A percentile compares a stretch with the other conserved stretches of the same genome.
phyloP scores from a whole-genome alignment of 495 filamentous ascomycete species.

The Daldinia concentrica region DNA sequence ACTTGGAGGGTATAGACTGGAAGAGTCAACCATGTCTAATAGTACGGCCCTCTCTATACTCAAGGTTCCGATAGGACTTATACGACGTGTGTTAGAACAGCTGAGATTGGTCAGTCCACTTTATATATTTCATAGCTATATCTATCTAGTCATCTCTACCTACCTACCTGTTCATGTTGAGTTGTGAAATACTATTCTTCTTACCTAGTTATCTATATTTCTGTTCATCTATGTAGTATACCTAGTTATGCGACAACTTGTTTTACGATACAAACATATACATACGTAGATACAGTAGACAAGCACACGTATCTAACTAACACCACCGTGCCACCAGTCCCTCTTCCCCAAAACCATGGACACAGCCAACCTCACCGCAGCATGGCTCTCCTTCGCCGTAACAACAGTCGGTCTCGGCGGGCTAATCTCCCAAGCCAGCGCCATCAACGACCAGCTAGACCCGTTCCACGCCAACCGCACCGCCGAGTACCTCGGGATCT shows the following conservation, averaged over 20 bases:
- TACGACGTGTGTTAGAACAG: conserved; percentile 11
- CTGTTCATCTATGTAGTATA: neutral
- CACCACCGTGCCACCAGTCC: neutral
- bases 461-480: conserved; percentile 43
- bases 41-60: conserved; percentile 8
- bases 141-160: too few species aligned
- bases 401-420: conserved; percentile 47
- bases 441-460: conserved; percentile 45
- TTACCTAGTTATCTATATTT: neutral
- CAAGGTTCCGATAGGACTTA: conserved; percentile 10
- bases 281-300: too few species aligned
- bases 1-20: neutral
- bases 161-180: too few species aligned
- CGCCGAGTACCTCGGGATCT: conserved; percentile 41
- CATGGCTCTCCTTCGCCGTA: conserved; percentile 46
- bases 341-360: conserved; percentile 28
- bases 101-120: conserved; percentile 26
- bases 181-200: too few species aligned
- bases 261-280: neutral
- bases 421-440: conserved; percentile 43
- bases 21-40: conserved; percentile 18
- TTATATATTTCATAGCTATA: neutral
- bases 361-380: conserved; percentile 37
- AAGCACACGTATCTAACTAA: neutral
- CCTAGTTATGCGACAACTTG: neutral